Evolutionary conservation across 1,139 yeast genomes (phyloP), one percentile per base, ranked within the genome.

Genomic region (Suhomyces kunorum): DNA sequence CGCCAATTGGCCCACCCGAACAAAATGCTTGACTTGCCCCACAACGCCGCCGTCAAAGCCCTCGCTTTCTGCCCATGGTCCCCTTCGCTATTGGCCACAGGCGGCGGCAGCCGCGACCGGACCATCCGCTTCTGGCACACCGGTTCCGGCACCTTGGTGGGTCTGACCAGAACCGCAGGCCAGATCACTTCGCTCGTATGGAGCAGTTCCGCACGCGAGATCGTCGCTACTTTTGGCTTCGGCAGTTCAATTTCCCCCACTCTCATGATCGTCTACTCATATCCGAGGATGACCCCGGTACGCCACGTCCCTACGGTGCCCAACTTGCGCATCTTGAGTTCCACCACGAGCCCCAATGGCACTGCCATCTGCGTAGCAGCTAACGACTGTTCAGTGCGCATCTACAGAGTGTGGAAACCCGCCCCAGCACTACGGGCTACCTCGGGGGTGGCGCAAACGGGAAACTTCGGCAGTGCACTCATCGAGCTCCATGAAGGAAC

Each of bases 81-180:
- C 0, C 53, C 54, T 8, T 56, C 66, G 3, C 51, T 72, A 8
- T 46, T 72, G 24, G 76, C 71, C 3, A 71, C 76, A 0, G 78
- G 77, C 1, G 76, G 72, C 1, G 77, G 78, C 3, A 59, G 61
- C 13, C 63, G 56, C 38, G 78, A 72, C 48, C 51, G 75, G 28
- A 70, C 69, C 17, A 68, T 82, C 14, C 67, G 88, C 39, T 87
- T 88, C 56, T 89, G 96, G 96, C 95, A 90, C 59, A 75, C 92
- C 0, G 64, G 66, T 3, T 72, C 92, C 0, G 96, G 96, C 0
- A 82, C 92, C 0, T 59, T 86, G 32, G 61, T 88, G 24, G 68
- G 72, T 8, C 67, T 80, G 25, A 58, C 70, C 32, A 65, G 71
- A 38, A 82, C 94, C 0, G 71, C 73, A 18, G 83, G 87, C 0